Conservation (phyloP, 2,329 filamentous ascomycete species). For the Verticillium isaacii region DNA sequence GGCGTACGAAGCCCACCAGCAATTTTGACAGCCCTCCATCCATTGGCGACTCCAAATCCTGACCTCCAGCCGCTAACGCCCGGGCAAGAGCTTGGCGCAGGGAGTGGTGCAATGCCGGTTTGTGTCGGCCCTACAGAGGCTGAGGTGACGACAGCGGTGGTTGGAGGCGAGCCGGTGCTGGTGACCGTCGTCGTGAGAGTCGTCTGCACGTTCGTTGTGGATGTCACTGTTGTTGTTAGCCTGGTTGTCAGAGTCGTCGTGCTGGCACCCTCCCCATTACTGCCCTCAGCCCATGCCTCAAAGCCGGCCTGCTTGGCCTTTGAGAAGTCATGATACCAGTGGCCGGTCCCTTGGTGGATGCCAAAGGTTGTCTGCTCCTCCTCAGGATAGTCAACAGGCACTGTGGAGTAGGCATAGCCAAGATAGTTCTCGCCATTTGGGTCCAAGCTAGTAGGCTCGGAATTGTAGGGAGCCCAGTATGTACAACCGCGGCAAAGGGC, state of each 20-base stretch:
- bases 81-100: conserved; percentile 25
- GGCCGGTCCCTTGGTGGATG: conserved; percentile 37
- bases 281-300: conserved; percentile 17
- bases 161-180: conserved; percentile 3
- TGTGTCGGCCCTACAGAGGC: conserved; percentile 1
- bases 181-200: conserved; percentile 7
- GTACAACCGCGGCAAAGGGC: conserved; percentile 33
- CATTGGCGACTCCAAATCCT: conserved; percentile 25
- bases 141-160: neutral
- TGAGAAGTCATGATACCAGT: conserved; percentile 32
- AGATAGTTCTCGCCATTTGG: conserved; percentile 29
- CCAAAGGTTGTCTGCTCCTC: conserved; percentile 30
- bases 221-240: conserved; percentile 7
- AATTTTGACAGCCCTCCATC: conserved; percentile 34
- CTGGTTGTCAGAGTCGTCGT: conserved; percentile 5
- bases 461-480: conserved; percentile 34
- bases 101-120: conserved; percentile 16
- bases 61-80: conserved; percentile 24
- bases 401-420: conserved; percentile 33
- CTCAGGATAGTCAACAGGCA: conserved; percentile 30
- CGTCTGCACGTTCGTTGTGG: conserved; percentile 7
- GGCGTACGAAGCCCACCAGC: conserved; percentile 28
- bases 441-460: conserved; percentile 30
- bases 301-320: conserved; percentile 25
- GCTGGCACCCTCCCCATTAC: conserved; percentile 3